Percentiles rank a stretch among this genome's conserved stretches.
Evolutionary conservation across 129 eudicot genomes (phyloP).

Genomic region (Helianthus annuus): DNA sequence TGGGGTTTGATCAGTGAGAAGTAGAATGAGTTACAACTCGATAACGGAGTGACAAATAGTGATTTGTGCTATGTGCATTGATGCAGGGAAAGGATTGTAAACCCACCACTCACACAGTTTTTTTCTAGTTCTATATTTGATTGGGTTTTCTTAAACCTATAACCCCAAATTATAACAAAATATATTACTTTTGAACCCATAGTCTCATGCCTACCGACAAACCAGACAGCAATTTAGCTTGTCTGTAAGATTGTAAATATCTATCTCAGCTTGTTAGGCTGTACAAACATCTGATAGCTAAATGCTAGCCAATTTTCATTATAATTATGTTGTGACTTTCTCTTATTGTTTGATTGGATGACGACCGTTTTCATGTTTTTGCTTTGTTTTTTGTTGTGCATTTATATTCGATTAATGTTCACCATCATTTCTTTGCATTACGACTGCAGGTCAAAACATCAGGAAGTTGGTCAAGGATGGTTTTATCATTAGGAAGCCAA

Average conservation of each 20-base stretch:
- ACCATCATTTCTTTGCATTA: not conserved
- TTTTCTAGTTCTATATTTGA: too few species aligned
- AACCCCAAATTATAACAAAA: not conserved
- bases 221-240: not conserved
- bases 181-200: too few species aligned
- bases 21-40: not conserved
- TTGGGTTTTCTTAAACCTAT: not conserved
- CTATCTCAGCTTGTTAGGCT: not conserved
- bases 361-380: not conserved
- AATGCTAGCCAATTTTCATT: not conserved
- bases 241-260: not conserved
- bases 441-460: conserved; percentile 11
- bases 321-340: not conserved
- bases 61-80: not conserved
- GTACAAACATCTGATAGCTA: not conserved
- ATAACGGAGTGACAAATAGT: not conserved
- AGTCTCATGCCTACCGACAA: too few species aligned
- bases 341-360: not conserved
- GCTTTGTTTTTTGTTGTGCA: not conserved
- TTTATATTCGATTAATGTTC: not conserved
- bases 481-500: conserved; percentile 27
- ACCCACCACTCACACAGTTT: too few species aligned
- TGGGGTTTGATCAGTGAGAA: not conserved
- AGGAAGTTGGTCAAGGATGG: conserved; percentile 31
- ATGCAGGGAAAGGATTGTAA: not conserved